Evolutionary conservation across 257 asterid species (phyloP), one percentile per base, ranked within the genome.

Genomic region (Rauvolfia tetraphylla): DNA sequence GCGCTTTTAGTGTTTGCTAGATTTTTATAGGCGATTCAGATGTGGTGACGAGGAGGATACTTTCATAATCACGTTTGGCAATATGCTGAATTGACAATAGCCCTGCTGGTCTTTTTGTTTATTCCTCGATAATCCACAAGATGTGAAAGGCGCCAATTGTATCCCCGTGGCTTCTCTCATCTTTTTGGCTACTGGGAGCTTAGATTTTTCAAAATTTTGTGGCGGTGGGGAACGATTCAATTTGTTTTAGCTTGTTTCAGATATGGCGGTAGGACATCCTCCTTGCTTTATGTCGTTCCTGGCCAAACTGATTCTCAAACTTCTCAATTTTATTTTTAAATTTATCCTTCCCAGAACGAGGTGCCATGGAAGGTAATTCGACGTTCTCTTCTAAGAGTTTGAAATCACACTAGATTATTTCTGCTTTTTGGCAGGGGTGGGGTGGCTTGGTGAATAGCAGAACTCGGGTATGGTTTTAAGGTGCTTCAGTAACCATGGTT

Each of bases 21-120:
- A 14, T 27, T 27, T 59, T 59, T 3, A 59, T 27, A 5, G 69
- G 69, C 69, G 75, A 79, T 72, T 77, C 49, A 61, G 72, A 80
- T 80, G 66, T 31, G 77, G 42, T 75, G 77, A 42, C 48, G 79
- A 69, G 86, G 78, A 72, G 86, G 92, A 44, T 84, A 84, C 29
- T 75, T 73, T 75, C 77, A 93, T 87, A 84, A 79, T 82, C 78
- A 15, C 51, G 25, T 46, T 0, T 23, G 15, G 76, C 29, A 7
- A 13, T 78, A 59, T 68, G 15, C 48, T 75, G 79, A 74, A 84
- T 61, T 77, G 81, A 76, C 22, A 72, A 46, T 79, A 33, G 38
- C 75, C 57, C 62, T 14, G 62, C 25, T 13, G 29, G 22, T 29
- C 48, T 27, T 80, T 76, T 38, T 33, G 79, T 56, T 82, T 42